A percentile compares a stretch with the other conserved stretches of the same genome.
phyloP scores from a whole-genome alignment of 2,329 filamentous ascomycete species.

The Sarocladiaceae sp. region DNA sequence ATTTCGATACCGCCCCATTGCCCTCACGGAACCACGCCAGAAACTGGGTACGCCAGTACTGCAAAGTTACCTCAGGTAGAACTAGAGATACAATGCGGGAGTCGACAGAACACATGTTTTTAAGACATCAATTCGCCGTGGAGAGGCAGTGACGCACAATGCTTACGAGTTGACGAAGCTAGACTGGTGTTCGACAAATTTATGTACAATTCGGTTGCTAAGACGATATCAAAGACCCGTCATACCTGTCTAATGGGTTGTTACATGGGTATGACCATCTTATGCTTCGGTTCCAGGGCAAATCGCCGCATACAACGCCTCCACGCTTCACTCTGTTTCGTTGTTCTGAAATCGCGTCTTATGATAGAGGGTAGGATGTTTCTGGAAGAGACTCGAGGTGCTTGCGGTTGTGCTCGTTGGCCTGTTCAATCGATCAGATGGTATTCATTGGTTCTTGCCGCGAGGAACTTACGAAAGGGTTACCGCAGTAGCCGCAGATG shows the following conservation, averaged over 20 bases:
- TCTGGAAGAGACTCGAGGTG: slow-evolving; percentile 75
- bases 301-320: background rate
- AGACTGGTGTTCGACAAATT: background rate
- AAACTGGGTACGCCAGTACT: too few relatives aligned
- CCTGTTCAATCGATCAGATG: slow-evolving; percentile 44
- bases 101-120: too few relatives aligned
- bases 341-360: slow-evolving; percentile 14
- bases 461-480: slow-evolving; percentile 72
- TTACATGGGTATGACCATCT: background rate
- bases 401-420: slow-evolving; percentile 80
- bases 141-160: too few relatives aligned
- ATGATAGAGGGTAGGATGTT: slow-evolving; percentile 73
- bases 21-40: too few relatives aligned
- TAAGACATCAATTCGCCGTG: too few relatives aligned
- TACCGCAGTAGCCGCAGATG: slow-evolving; percentile 84
- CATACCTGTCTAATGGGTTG: slow-evolving; percentile 5
- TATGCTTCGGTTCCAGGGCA: background rate
- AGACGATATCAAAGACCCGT: background rate
- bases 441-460: background rate
- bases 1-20: too few relatives aligned
- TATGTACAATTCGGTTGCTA: slow-evolving; percentile 6
- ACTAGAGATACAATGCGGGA: too few relatives aligned
- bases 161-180: background rate
- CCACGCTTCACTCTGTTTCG: background rate
- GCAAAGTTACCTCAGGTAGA: too few relatives aligned